phyloP scores from a whole-genome alignment of 495 filamentous ascomycete species.

The Cercophora scortea region DNA sequence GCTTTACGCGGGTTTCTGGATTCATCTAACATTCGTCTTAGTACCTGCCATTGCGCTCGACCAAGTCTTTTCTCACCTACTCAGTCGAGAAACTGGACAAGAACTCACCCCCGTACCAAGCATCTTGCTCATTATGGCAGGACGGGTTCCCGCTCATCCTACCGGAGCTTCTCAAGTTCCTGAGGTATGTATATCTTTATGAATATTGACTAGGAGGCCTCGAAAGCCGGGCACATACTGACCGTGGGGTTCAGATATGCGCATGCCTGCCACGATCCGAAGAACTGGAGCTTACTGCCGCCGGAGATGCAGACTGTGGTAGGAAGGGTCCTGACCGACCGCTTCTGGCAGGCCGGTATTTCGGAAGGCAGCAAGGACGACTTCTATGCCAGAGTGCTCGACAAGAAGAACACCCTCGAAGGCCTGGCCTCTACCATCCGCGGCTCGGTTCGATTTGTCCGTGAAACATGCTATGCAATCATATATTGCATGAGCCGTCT shows the following conservation, averaged over 20 bases:
- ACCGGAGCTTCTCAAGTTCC: slow-evolving; percentile 76
- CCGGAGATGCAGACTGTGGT: slow-evolving; percentile 71
- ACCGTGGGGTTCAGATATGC: slow-evolving; percentile 51
- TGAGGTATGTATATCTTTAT: slow-evolving; percentile 48
- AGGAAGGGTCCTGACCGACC: slow-evolving; percentile 78
- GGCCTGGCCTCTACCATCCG: slow-evolving; percentile 90
- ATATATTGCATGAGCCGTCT: slow-evolving; percentile 88
- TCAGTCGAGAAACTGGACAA: slow-evolving; percentile 83
- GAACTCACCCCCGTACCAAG: slow-evolving; percentile 54
- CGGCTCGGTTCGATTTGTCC: slow-evolving; percentile 77
- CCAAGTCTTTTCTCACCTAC: slow-evolving; percentile 81
- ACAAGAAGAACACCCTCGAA: slow-evolving; percentile 82
- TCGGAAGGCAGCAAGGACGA: slow-evolving; percentile 90
- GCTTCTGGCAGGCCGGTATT: slow-evolving; percentile 98
- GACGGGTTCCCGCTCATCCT: slow-evolving; percentile 75
- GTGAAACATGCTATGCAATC: slow-evolving; percentile 88
- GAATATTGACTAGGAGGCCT: neutral
- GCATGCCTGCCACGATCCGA: slow-evolving; percentile 86
- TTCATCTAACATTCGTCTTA: slow-evolving; percentile 21
- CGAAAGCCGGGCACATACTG: neutral
- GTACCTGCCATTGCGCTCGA: slow-evolving; percentile 71
- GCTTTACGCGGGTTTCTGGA: too few relatives aligned
- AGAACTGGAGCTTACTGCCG: slow-evolving; percentile 75
- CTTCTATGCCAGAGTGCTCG: slow-evolving; percentile 85
- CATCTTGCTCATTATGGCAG: slow-evolving; percentile 73